Evolutionary conservation across 305 asterid genomes (phyloP), one percentile per base, ranked within the genome.

Genomic region (Stenogyne calaminthoides): DNA sequence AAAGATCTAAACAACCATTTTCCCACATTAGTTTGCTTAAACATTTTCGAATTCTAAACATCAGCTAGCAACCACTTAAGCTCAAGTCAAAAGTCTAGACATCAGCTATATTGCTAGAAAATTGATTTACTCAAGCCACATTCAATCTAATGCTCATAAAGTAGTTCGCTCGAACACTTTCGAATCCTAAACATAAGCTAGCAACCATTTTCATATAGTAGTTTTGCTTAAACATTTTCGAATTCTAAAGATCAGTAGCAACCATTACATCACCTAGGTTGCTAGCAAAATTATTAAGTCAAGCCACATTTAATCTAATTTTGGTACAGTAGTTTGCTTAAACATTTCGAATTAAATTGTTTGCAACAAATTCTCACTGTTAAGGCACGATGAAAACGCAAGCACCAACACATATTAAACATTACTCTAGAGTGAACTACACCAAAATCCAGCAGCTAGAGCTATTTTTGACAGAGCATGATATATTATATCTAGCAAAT

Each of bases 351-450:
- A 29, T 44, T 59, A 57, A 34, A 40, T 51, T 9, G 40, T 40
- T 47, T 9, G 37, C 69, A 62, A 14, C 51, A 61, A n/a, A 12
- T 71, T 47, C 9, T 49, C 39, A 11, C 20, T 19, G 52, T 12
- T 40, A 68, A 54, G 39, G 39, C 59, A 39, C 1, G 20, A 25
- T 42, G 60, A 61, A 76, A 64, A 64, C 7, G 51, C 67, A 25
- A 68, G 37, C 52, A 57, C 34, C 5, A 40, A 22, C 34, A 46
- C 8, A 49, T 16, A 4, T 8, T 73, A 12, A 40, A 7, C 29
- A 51, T 9, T 12, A 40, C 4, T 55, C 15, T 47, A 1, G 47
- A n/a, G 59, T 58, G 3, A 11, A 14, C 15, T 14, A 49, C 9
- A 10, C 20, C 8, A 22, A 44, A 44, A 10, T 27, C 15, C 49